phyloP scores from a whole-genome alignment of 371 early-diverging fungal species.

The Mucor irregularis region DNA sequence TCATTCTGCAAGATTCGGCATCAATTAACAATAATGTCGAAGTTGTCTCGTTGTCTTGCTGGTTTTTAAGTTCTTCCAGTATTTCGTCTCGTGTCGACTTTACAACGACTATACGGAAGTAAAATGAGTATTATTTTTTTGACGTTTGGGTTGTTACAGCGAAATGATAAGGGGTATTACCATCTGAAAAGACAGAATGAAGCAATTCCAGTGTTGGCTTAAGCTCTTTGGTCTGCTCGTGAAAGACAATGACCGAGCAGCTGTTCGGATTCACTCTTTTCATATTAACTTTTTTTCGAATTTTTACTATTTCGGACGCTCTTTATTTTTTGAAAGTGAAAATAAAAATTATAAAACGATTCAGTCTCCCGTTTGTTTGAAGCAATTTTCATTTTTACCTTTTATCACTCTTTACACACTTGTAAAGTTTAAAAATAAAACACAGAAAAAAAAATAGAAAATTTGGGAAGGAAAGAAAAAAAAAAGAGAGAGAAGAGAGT shows the following conservation, averaged over 20 bases:
- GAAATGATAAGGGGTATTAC: too few relatives aligned
- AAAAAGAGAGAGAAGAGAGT: not conserved
- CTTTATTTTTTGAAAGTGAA: not conserved
- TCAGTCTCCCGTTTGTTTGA: not conserved
- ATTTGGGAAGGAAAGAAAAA: not conserved
- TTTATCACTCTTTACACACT: not conserved
- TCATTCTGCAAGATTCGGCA: slow-evolving; percentile 12
- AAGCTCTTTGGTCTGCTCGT: slow-evolving; percentile 6
- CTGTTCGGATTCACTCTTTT: slow-evolving; percentile 16
- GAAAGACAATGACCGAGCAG: slow-evolving; percentile 23
- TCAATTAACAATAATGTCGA: slow-evolving; percentile 24
- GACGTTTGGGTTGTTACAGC: too few relatives aligned
- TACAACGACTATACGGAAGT: slow-evolving; percentile 18
- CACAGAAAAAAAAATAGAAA: not conserved
- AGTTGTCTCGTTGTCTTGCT: slow-evolving; percentile 6
- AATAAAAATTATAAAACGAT: not conserved
- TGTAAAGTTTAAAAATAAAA: not conserved
- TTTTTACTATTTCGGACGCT: not conserved
- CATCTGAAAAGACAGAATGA: slow-evolving; percentile 12
- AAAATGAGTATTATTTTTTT: not conserved
- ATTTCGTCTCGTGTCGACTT: slow-evolving; percentile 9
- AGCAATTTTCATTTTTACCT: not conserved
- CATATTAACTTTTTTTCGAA: slow-evolving; percentile 8
- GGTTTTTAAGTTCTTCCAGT: slow-evolving; percentile 8
- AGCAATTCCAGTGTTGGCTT: slow-evolving; percentile 7